Base-by-base conservation (phyloP, 2,329 filamentous ascomycete genomes). In the Graphiopsis chlorocephala region DNA sequence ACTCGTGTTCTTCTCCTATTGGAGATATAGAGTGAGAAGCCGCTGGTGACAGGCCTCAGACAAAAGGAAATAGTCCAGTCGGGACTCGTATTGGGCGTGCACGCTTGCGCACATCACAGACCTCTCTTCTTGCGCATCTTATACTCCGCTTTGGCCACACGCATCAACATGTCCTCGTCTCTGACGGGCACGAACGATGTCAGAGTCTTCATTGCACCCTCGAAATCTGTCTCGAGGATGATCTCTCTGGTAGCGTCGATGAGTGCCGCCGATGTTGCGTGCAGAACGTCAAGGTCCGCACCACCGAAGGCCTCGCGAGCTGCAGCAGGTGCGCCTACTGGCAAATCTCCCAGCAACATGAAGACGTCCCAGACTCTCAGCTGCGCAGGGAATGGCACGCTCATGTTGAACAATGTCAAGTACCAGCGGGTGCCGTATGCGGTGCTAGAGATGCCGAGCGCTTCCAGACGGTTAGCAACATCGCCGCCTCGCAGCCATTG, bases 381-480 rank as follows among this genome's bases (percentile, higher is more conserved):
- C 77, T 98, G 95, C 3, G 94, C 93, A 0, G 92, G 86, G 72
- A 98, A 99, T 0, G 95, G 95, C 60, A 99, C 91, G 17, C 92
- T 96, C 73, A 98, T 90, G 78, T 98, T 98, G 84, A 99, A 99
- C 10, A 99, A 83, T 1, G 95, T 99, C 60, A 99, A 84, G 75
- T 99, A 99, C 95, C 95, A 99, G 61, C 93, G 85, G 4, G 94
- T 98, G 33, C 93, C 95, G 75, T 97, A 99, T n/a, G 93, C 89
- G 1, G 93, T 97, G 20, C 92, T 88, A 48, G 92, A 88, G 70
- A 99, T 95, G 67, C 85, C 84, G 31, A 97, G 84, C 67, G 93
- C 90, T 56, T 84, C 85, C 75, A 98, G 82, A 78, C 93, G 93
- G 72, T 84, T 82, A 50, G 89, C 88, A n/a, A 97, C 88, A 67